phyloP scores from a whole-genome alignment of 805 yeast genomes.

The Teunomyces gatunensis region DNA sequence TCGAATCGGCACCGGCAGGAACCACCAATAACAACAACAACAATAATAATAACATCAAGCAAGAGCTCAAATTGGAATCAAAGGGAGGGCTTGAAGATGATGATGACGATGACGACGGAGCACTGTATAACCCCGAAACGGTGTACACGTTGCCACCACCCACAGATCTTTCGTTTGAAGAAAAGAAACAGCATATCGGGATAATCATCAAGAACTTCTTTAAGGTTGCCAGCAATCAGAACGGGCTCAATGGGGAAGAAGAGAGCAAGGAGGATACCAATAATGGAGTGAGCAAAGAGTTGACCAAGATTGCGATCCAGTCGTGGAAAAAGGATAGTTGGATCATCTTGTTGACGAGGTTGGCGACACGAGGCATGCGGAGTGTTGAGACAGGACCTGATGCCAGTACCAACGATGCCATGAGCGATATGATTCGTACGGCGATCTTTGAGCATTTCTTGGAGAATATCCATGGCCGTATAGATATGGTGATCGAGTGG shows the following conservation, averaged over 20 bases:
- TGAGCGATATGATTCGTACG: slow-evolving; percentile 62
- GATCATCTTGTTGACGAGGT: slow-evolving; percentile 69
- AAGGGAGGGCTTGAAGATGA: slow-evolving; percentile 14
- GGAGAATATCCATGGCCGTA: slow-evolving; percentile 65
- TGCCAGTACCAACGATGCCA: slow-evolving; percentile 29
- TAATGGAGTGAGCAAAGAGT: slow-evolving; percentile 42
- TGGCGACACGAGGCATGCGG: slow-evolving; percentile 78
- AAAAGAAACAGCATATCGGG: slow-evolving; percentile 56
- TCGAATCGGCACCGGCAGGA: slow-evolving; percentile 10
- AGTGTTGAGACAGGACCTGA: slow-evolving; percentile 21
- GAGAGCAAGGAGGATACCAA: slow-evolving; percentile 17
- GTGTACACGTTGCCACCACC: slow-evolving; percentile 60
- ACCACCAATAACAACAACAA: slow-evolving; percentile 2
- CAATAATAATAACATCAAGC: slow-evolving; percentile 1
- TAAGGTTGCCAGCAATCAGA: slow-evolving; percentile 39
- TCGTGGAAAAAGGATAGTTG: slow-evolving; percentile 66
- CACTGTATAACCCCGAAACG: slow-evolving; percentile 38
- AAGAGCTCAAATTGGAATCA: slow-evolving; percentile 6
- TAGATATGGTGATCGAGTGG: slow-evolving; percentile 86
- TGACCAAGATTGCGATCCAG: slow-evolving; percentile 55
- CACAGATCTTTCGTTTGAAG: slow-evolving; percentile 45
- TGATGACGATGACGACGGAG: slow-evolving; percentile 15
- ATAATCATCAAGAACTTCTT: slow-evolving; percentile 60
- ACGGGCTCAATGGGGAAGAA: slow-evolving; percentile 11
- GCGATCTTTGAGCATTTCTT: slow-evolving; percentile 71